These are phyloP conservation scores for Extremus antarcticus DNA, from an alignment of 495 filamentous ascomycete species.

Conservation along the genomic window DNA sequence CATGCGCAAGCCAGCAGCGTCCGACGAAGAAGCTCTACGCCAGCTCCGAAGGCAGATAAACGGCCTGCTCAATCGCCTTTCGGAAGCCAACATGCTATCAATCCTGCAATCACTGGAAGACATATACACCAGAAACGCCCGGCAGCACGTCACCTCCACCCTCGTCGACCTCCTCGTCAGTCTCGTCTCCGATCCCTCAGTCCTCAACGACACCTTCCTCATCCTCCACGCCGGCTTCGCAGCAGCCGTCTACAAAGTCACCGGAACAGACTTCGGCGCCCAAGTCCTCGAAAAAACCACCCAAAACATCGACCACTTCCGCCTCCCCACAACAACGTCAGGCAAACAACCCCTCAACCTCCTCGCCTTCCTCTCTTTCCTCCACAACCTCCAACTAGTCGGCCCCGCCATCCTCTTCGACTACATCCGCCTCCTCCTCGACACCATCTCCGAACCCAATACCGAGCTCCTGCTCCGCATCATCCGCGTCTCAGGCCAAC, in stretches of 20 bases:
- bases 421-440: constrained; percentile 68
- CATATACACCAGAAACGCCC: constrained; percentile 67
- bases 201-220: constrained; percentile 73
- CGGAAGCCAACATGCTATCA: constrained; percentile 73
- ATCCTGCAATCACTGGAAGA: constrained; percentile 72
- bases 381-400: constrained; percentile 87
- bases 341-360: constrained; percentile 68
- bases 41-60: constrained; percentile 70
- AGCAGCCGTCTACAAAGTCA: constrained; percentile 71
- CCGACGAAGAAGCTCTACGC: constrained; percentile 55
- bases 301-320: constrained; percentile 51
- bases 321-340: no score
- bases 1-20: constrained; percentile 50
- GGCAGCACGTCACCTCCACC: constrained; percentile 72
- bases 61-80: constrained; percentile 83
- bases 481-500: constrained; percentile 64
- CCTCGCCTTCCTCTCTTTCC: constrained; percentile 68
- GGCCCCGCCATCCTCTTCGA: constrained; percentile 78
- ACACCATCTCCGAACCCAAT: constrained; percentile 71
- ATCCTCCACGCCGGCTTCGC: constrained; percentile 86
- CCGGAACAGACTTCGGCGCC: constrained; percentile 80
- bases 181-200: constrained; percentile 64
- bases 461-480: constrained; percentile 82
- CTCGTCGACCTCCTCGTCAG: constrained; percentile 63
- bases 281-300: constrained; percentile 69